phyloP scores from a whole-genome alignment of 352 stramenopile genomes.

The Phytopythium montanum region DNA sequence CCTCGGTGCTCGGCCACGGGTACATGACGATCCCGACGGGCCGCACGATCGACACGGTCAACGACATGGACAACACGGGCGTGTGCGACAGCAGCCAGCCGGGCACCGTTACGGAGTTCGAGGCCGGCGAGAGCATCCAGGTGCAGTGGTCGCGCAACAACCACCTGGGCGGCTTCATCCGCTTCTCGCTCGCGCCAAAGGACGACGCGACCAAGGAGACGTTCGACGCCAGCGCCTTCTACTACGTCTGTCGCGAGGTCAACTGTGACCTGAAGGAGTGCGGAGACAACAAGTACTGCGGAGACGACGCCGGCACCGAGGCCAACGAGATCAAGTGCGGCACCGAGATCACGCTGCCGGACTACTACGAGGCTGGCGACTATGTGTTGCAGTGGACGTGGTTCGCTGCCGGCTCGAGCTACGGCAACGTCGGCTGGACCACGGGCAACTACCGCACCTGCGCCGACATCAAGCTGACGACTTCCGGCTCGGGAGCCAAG shows the following conservation, averaged over 20 bases:
- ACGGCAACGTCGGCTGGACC: slow-evolving; percentile 47
- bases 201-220: slow-evolving; percentile 28
- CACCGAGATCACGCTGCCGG: slow-evolving; percentile 43
- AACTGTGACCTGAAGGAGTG: slow-evolving; percentile 33
- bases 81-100: slow-evolving; percentile 6
- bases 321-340: slow-evolving; percentile 37
- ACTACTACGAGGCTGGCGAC: slow-evolving; percentile 41
- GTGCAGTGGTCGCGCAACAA: slow-evolving; percentile 36
- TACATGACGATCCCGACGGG: slow-evolving; percentile 11
- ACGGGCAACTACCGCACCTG: slow-evolving; percentile 47
- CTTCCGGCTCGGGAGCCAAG: slow-evolving; percentile 18
- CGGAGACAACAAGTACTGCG: slow-evolving; percentile 34
- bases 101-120: slow-evolving; percentile 13
- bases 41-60: slow-evolving; percentile 8
- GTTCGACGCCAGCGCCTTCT: slow-evolving; percentile 52
- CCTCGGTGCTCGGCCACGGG: slow-evolving; percentile 1
- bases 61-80: slow-evolving; percentile 11
- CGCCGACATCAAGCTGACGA: slow-evolving; percentile 51
- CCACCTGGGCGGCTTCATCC: slow-evolving; percentile 39
- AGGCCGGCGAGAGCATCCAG: slow-evolving; percentile 28
- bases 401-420: slow-evolving; percentile 44
- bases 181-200: slow-evolving; percentile 38
- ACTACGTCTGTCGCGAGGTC: slow-evolving; percentile 54
- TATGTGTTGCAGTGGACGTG: slow-evolving; percentile 63
- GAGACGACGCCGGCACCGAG: slow-evolving; percentile 23